A percentile compares a stretch with the other conserved stretches of the same genome.
Conservation (phyloP, 352 stramenopile genomes). For the Phytopythium helicoides region DNA sequence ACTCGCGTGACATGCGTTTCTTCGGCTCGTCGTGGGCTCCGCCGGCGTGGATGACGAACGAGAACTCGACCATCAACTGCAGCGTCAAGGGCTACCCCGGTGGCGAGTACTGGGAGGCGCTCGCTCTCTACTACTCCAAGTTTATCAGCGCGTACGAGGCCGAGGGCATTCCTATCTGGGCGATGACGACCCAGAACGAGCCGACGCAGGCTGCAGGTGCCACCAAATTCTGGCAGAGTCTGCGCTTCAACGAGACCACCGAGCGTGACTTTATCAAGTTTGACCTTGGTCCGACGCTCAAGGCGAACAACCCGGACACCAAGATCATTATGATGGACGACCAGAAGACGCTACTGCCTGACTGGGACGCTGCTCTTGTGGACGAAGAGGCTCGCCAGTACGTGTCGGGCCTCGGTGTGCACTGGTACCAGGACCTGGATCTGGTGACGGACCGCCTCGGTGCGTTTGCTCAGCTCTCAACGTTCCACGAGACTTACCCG, state of each 20-base stretch:
- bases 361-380: slow-evolving; percentile 40
- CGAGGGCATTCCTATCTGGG: slow-evolving; percentile 75
- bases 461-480: slow-evolving; percentile 46
- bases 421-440: slow-evolving; percentile 84
- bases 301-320: slow-evolving; percentile 50
- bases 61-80: slow-evolving; percentile 59
- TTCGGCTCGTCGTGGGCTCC: slow-evolving; percentile 83
- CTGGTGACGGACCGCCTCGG: slow-evolving; percentile 39
- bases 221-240: slow-evolving; percentile 51
- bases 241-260: slow-evolving; percentile 33
- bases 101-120: slow-evolving; percentile 63
- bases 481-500: slow-evolving; percentile 54
- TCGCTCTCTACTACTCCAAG: slow-evolving; percentile 87
- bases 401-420: slow-evolving; percentile 78
- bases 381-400: slow-evolving; percentile 62
- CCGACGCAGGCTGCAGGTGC: slow-evolving; percentile 36
- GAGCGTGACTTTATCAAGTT: slow-evolving; percentile 74
- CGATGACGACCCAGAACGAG: slow-evolving; percentile 86
- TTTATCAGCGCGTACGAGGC: slow-evolving; percentile 83
- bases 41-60: slow-evolving; percentile 85
- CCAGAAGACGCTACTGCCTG: slow-evolving; percentile 65
- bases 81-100: slow-evolving; percentile 49
- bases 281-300: slow-evolving; percentile 69
- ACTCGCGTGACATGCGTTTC: slow-evolving; percentile 50
- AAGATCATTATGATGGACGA: slow-evolving; percentile 86